phyloP scores from a whole-genome alignment of 1,284 basidiomycete genomes.

The Ganoderma resinaceum region DNA sequence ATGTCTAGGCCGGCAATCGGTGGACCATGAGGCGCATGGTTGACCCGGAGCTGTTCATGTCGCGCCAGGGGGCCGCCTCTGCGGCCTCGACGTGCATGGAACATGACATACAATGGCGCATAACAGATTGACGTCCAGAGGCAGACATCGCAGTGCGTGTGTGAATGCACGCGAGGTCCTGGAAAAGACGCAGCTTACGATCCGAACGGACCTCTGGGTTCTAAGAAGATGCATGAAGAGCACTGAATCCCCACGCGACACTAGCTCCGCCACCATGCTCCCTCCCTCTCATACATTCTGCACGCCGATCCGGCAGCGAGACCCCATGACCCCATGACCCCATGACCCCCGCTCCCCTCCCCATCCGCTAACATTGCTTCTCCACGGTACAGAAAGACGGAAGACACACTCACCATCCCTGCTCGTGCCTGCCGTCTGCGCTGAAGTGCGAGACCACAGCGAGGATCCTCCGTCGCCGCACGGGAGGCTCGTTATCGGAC shows the following conservation, averaged over 20 bases:
- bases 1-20: neutral
- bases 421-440: conserved; percentile 39
- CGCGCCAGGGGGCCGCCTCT: neutral
- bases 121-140: neutral
- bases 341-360: neutral
- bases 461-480: conserved; percentile 40
- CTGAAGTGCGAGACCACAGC: conserved; percentile 45
- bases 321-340: neutral
- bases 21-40: neutral
- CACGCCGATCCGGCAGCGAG: neutral
- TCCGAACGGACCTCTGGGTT: neutral
- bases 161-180: neutral
- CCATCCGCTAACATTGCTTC: neutral
- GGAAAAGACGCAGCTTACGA: neutral
- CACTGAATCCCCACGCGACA: neutral
- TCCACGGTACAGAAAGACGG: neutral
- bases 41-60: neutral
- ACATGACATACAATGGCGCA: neutral
- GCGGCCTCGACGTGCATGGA: neutral
- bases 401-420: conserved; percentile 44
- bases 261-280: neutral
- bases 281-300: neutral
- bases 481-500: conserved; percentile 14
- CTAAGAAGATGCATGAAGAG: neutral
- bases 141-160: neutral